Evolutionary conservation across 306 rosid species (phyloP).

Genomic region (Glycine soja): DNA sequence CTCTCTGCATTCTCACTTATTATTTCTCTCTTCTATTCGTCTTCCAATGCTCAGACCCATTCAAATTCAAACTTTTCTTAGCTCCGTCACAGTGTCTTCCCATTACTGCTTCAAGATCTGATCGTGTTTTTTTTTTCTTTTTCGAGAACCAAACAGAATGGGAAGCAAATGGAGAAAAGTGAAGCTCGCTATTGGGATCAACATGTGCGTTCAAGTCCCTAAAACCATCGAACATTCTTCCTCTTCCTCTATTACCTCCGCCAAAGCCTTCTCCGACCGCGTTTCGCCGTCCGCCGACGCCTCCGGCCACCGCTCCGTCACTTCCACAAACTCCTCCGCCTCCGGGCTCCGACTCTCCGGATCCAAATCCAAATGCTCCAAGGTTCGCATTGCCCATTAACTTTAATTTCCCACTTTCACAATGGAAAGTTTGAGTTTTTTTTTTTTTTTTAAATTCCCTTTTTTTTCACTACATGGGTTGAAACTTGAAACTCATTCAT

Average conservation of each 20-base stretch:
- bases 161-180: slow-evolving; percentile 86
- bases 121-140: neutral
- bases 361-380: slow-evolving; percentile 66
- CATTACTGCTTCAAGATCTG: slow-evolving; percentile 41
- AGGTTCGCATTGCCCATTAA: slow-evolving; percentile 63
- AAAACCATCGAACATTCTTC: slow-evolving; percentile 58
- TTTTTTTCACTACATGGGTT: slow-evolving; percentile 25
- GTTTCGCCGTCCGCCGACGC: slow-evolving; percentile 42
- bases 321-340: slow-evolving; percentile 74
- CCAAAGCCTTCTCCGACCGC: slow-evolving; percentile 50
- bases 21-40: neutral
- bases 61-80: neutral
- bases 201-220: slow-evolving; percentile 64
- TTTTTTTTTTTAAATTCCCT: neutral
- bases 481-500: slow-evolving; percentile 18
- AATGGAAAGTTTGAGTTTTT: neutral
- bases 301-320: slow-evolving; percentile 43
- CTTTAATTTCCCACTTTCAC: slow-evolving; percentile 25
- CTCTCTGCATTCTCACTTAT: neutral
- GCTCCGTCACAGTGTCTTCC: neutral
- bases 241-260: slow-evolving; percentile 1
- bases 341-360: slow-evolving; percentile 63
- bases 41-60: slow-evolving; percentile 16
- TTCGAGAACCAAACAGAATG: slow-evolving; percentile 47
- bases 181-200: slow-evolving; percentile 75